Evolutionary conservation across 2,329 filamentous ascomycete genomes (phyloP), one percentile per base, ranked within the genome.

Genomic region (Phaeosphaeriaceae sp.): DNA sequence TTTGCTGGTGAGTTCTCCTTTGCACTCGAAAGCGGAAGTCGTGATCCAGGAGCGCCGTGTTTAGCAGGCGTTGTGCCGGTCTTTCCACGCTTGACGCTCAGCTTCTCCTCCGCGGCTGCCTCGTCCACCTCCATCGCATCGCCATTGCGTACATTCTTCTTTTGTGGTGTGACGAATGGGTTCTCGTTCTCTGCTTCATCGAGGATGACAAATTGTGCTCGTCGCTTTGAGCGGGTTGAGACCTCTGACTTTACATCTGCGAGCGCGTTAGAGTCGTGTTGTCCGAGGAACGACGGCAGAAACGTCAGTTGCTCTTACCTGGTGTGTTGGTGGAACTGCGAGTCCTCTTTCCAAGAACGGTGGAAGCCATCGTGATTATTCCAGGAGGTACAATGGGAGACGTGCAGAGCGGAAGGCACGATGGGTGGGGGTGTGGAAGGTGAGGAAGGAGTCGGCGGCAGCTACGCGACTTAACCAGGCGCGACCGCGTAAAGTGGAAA

Each of bases 141-240:
- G 61, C 73, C 78, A 70, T 81, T 72, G 58, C 70, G 75, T 62
- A 56, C 60, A 64, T 62, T 62, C 58, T 74, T 66, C 56, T 70
- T 75, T 20, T 67, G 74, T 10, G 71, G 76, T 7, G 74, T 78
- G 51, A 81, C 65, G 57, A 86, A 83, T 1, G 86, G 86, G 56
- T 90, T 88, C 61, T 85, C 81, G 65, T 92, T 91, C 76, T 93
- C 90, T 66, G 91, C 86, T 65, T 89, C 88, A 69, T 85, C 82
- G 25, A 79, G 67, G 44, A 79, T 77, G 6, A 79, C 81, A 71
- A 78, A 79, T 65, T 76, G 79, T 47, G 80, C 72, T 75, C 75
- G 73, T 58, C 79, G 73, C 63, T 81, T 82, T 62, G 79, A 64
- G 50, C 78, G 75, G 41, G 79, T 80, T 48, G 67, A 58, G 57